Evolutionary conservation across 2,329 filamentous ascomycete species (phyloP).

Genomic region (Ceratocystis ficicola): DNA sequence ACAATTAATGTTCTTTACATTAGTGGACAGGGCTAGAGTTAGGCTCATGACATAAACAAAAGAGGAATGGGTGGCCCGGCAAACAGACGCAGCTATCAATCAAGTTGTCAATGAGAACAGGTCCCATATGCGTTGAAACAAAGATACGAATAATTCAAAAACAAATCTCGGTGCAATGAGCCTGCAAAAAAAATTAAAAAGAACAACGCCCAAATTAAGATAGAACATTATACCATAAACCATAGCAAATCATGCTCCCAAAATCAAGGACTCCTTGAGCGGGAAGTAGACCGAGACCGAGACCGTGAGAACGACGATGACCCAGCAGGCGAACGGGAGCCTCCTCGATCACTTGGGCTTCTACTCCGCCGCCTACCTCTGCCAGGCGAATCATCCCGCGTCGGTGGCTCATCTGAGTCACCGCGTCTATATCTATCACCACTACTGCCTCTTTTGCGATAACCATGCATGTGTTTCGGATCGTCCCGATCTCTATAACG

Average conservation of each 20-base stretch:
- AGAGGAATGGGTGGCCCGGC: neutral
- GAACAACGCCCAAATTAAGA: neutral
- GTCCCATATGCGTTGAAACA: neutral
- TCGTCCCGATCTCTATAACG: conserved; percentile 20
- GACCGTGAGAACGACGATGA: neutral
- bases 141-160: neutral
- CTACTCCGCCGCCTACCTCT: neutral
- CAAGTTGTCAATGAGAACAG: neutral
- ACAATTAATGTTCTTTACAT: no score
- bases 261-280: conserved; percentile 12
- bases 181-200: neutral
- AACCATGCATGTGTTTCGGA: conserved; percentile 9
- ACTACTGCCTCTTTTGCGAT: neutral
- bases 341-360: neutral
- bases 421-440: conserved; percentile 9
- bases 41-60: no score
- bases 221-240: neutral
- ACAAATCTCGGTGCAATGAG: neutral
- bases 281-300: neutral
- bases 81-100: neutral
- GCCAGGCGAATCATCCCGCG: neutral
- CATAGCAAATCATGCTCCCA: neutral
- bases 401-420: neutral
- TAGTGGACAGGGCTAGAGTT: neutral
- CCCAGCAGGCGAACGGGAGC: conserved; percentile 15